Evolutionary conservation across 1,139 yeast genomes (phyloP).

Genomic region (Hyphopichia fennica): DNA sequence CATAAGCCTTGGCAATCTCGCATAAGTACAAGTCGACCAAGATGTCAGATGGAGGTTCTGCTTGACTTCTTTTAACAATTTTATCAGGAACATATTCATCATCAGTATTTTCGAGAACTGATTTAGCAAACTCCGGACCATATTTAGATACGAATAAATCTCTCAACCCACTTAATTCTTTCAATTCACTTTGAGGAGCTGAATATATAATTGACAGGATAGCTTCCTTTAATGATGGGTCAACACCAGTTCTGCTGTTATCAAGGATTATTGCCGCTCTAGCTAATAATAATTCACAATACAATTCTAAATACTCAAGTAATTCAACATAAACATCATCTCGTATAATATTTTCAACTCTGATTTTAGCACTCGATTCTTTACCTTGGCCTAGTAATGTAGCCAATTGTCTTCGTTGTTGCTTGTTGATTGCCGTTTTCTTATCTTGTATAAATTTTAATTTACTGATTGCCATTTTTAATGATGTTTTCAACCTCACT

Average conservation of each 20-base stretch:
- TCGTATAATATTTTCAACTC: slow-evolving; percentile 83
- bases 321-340: slow-evolving; percentile 84
- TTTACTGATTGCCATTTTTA: slow-evolving; percentile 81
- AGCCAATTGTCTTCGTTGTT: slow-evolving; percentile 74
- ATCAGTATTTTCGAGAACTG: slow-evolving; percentile 57
- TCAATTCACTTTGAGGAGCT: slow-evolving; percentile 72
- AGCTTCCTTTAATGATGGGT: slow-evolving; percentile 71
- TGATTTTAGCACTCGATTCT: slow-evolving; percentile 78
- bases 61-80: slow-evolving; percentile 59
- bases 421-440: slow-evolving; percentile 78
- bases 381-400: slow-evolving; percentile 69
- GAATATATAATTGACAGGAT: slow-evolving; percentile 69
- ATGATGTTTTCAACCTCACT: slow-evolving; percentile 60
- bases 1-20: slow-evolving; percentile 82
- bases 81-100: slow-evolving; percentile 61
- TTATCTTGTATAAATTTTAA: slow-evolving; percentile 80
- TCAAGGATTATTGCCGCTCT: slow-evolving; percentile 61
- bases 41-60: slow-evolving; percentile 65
- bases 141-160: slow-evolving; percentile 65
- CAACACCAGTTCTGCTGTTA: slow-evolving; percentile 41
- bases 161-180: slow-evolving; percentile 62
- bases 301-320: slow-evolving; percentile 75
- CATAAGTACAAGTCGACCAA: slow-evolving; percentile 69
- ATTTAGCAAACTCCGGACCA: slow-evolving; percentile 62
- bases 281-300: slow-evolving; percentile 81